phyloP scores from a whole-genome alignment of 2,329 filamentous ascomycete genomes.

The Aspergillus terreus region DNA sequence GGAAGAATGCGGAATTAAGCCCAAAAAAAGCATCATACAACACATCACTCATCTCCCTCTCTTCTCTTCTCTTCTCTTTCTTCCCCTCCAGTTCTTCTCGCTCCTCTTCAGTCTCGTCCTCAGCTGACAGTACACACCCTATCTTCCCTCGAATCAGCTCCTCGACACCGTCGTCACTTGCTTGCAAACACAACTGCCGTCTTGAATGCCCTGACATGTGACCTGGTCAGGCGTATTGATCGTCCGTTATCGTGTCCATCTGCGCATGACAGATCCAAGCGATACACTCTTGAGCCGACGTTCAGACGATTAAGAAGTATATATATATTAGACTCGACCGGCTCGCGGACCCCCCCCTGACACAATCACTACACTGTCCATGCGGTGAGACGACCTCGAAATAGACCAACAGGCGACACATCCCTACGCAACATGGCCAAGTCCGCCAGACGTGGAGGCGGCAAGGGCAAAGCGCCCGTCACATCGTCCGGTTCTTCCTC shows the following conservation, averaged over 20 bases:
- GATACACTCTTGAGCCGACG: background rate
- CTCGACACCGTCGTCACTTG: background rate
- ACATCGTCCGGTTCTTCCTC: conserved; percentile 23
- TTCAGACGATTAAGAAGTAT: background rate
- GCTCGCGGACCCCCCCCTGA: too few species aligned
- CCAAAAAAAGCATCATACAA: background rate
- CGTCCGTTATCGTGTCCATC: conserved; percentile 9
- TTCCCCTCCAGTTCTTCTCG: background rate
- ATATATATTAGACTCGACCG: background rate
- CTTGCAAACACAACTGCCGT: conserved; percentile 5
- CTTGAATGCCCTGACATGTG: conserved; percentile 10
- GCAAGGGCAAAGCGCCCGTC: conserved; percentile 25
- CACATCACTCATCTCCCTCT: background rate
- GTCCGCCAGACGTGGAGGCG: conserved; percentile 24
- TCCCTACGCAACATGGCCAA: conserved; percentile 30
- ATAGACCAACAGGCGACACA: background rate
- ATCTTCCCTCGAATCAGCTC: background rate
- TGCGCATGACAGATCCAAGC: conserved; percentile 1
- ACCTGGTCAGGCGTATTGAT: conserved; percentile 16
- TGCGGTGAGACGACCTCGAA: background rate
- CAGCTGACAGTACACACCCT: background rate
- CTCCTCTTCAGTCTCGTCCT: too few species aligned
- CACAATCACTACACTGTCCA: background rate
- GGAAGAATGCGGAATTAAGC: conserved; percentile 1
- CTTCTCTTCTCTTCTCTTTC: background rate